phyloP scores from a whole-genome alignment of 164 flowering plant genomes.

The Umbilicus rupestris region DNA sequence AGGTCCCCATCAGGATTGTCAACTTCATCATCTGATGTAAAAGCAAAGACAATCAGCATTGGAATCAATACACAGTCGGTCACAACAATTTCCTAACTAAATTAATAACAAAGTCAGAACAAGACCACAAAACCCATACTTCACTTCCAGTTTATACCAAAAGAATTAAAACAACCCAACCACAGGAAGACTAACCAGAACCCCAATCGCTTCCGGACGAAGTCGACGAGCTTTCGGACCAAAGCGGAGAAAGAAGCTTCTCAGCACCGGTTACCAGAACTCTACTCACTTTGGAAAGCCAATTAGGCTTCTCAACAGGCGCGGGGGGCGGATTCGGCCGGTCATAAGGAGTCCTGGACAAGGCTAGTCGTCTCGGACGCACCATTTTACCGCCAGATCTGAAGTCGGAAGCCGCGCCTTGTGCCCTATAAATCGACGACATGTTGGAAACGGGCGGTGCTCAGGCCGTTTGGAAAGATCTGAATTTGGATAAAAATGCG shows the following conservation, averaged over 20 bases:
- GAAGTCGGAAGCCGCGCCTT: conserved; percentile 4
- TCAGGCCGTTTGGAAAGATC: not conserved
- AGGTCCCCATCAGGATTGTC: conserved; percentile 8
- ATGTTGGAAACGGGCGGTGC: no score
- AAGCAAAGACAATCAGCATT: no score
- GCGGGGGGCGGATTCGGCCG: conserved; percentile 21
- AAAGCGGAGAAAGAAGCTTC: conserved; percentile 28
- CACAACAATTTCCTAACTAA: not conserved
- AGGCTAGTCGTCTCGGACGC: conserved; percentile 22
- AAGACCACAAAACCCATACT: not conserved
- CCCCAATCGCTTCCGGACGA: conserved; percentile 16
- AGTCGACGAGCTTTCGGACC: no score
- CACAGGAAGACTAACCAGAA: conserved; percentile 1
- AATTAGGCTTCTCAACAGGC: no score
- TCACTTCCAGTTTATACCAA: not conserved
- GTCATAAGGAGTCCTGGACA: conserved; percentile 30
- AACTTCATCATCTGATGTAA: conserved; percentile 16
- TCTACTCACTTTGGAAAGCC: conserved; percentile 33
- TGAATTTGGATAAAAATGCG: not conserved
- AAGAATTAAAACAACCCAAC: not conserved
- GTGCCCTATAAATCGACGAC: not conserved
- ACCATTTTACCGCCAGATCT: conserved; percentile 51
- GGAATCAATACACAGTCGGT: no score
- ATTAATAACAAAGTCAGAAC: not conserved
- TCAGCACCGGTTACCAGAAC: conserved; percentile 41